These are phyloP conservation scores for Pulicaria dysenterica DNA, from an alignment of 129 eudicot genomes.

Conservation along the genomic window DNA sequence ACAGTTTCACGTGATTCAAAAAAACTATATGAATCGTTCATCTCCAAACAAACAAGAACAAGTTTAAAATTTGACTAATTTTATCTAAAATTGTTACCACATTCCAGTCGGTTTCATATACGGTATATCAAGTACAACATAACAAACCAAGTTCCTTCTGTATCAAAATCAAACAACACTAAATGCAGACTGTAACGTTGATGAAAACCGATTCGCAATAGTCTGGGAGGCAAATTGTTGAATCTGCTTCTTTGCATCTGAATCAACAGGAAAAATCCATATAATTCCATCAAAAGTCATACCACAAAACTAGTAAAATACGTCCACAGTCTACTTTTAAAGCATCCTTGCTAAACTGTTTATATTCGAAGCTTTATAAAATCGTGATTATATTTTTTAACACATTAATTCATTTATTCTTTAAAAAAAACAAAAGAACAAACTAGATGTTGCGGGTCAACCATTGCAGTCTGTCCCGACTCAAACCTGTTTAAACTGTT, in stretches of 20 bases:
- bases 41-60: conserved; percentile 8
- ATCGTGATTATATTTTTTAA: neutral
- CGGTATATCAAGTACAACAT: conserved; percentile 29
- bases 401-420: too few relatives aligned
- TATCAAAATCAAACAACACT: conserved; percentile 62
- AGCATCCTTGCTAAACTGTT: neutral
- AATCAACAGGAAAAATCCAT: conserved; percentile 11
- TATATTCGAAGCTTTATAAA: neutral
- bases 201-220: conserved; percentile 67
- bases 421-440: neutral
- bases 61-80: conserved; percentile 7
- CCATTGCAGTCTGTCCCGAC: neutral
- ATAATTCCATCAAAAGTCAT: neutral
- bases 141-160: conserved; percentile 18
- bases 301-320: neutral
- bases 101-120: conserved; percentile 4
- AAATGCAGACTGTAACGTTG: conserved; percentile 81
- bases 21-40: conserved; percentile 7
- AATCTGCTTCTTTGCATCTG: conserved; percentile 99
- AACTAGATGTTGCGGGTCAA: neutral
- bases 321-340: neutral
- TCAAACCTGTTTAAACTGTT: neutral
- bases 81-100: conserved; percentile 9
- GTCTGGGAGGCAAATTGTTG: conserved; percentile 97
- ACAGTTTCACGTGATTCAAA: conserved; percentile 1